These are phyloP conservation scores for Phlebiopsis gigantea DNA, from an alignment of 768 basidiomycete genomes.

Conservation along the genomic window DNA sequence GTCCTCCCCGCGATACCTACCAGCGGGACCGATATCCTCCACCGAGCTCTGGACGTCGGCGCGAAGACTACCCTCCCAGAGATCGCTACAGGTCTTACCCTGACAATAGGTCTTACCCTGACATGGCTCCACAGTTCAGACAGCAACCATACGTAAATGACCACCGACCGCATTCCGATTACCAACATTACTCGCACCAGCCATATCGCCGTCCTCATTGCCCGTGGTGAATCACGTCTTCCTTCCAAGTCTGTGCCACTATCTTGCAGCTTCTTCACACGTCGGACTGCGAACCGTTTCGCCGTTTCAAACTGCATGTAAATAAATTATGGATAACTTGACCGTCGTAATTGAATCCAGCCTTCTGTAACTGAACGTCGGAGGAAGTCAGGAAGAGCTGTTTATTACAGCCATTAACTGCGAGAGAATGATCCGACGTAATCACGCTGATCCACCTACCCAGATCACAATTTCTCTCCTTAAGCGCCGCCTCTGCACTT, in stretches of 20 bases:
- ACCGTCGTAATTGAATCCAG: no score
- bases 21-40: background rate
- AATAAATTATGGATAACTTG: no score
- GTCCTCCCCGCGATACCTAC: background rate
- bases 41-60: background rate
- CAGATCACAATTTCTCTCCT: background rate
- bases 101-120: background rate
- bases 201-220: background rate
- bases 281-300: no score
- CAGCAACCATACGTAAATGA: background rate
- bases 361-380: no score
- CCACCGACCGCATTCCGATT: no score
- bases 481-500: slow-evolving; percentile 2
- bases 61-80: background rate
- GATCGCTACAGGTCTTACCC: background rate
- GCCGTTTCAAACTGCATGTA: no score
- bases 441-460: background rate
- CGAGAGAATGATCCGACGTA: background rate
- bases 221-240: background rate
- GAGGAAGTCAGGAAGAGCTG: no score
- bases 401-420: no score
- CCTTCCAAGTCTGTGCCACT: background rate
- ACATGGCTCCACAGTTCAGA: background rate
- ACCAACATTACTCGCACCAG: background rate
- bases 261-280: no score